Evolutionary conservation across 2,329 filamentous ascomycete species (phyloP).

Genomic region (Tolypocladium album): DNA sequence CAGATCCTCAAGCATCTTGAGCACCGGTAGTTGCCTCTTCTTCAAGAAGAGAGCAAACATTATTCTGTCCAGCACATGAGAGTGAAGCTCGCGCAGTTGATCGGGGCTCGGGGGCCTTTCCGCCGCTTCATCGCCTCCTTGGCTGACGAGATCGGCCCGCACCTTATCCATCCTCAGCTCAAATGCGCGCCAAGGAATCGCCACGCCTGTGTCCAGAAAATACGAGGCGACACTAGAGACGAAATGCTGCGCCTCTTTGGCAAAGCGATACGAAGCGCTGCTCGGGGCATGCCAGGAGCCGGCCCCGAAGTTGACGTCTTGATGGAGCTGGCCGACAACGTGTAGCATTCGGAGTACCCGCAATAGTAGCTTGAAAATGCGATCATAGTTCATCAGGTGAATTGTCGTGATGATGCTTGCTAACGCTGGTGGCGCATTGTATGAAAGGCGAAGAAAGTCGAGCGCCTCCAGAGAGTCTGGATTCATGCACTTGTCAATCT

Average conservation of each 20-base stretch:
- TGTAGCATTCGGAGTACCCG: conserved; percentile 70
- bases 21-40: conserved; percentile 62
- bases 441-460: conserved; percentile 86
- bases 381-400: conserved; percentile 71
- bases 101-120: conserved; percentile 42
- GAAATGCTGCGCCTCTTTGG: conserved; percentile 71
- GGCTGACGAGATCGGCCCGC: conserved; percentile 41
- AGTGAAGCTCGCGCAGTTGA: conserved; percentile 57
- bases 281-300: conserved; percentile 23
- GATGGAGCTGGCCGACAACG: conserved; percentile 55
- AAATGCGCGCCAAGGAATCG: conserved; percentile 62
- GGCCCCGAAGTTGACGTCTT: conserved; percentile 36
- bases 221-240: conserved; percentile 63
- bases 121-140: conserved; percentile 21
- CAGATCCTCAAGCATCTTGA: conserved; percentile 65
- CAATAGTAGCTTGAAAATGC: conserved; percentile 70
- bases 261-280: conserved; percentile 45
- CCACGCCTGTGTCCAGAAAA: conserved; percentile 69
- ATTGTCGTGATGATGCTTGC: conserved; percentile 60
- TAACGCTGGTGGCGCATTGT: conserved; percentile 64
- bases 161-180: conserved; percentile 53
- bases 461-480: conserved; percentile 74
- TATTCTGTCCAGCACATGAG: conserved; percentile 63
- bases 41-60: conserved; percentile 63
- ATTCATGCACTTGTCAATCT: conserved; percentile 76